Conservation (phyloP, 176 grass and related monocot genomes). For the Raddia guianensis region DNA sequence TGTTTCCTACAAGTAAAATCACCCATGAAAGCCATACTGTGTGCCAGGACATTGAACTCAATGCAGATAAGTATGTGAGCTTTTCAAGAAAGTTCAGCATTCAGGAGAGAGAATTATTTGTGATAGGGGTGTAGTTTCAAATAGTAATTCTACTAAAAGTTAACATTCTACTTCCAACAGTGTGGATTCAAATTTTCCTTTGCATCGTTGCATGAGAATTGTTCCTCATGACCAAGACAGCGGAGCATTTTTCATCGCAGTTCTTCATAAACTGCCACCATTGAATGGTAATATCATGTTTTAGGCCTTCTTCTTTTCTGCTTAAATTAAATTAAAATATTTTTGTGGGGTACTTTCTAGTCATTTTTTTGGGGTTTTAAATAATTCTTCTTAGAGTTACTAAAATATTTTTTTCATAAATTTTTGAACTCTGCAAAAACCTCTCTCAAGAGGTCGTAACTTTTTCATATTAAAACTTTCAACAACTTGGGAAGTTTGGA, state of each 20-base stretch:
- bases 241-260: constrained; percentile 94
- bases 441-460: no score
- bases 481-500: no score
- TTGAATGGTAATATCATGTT: constrained; percentile 57
- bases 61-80: constrained; percentile 10
- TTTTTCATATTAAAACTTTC: no score
- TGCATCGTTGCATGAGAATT: constrained; percentile 84
- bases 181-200: constrained; percentile 61
- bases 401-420: no score
- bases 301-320: background rate
- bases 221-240: constrained; percentile 92
- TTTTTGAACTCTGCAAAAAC: no score
- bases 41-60: constrained; percentile 26
- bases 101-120: constrained; percentile 29
- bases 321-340: no score
- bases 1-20: constrained; percentile 80
- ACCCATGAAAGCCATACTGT: constrained; percentile 26
- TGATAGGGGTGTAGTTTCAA: constrained; percentile 36
- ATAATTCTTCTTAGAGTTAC: no score
- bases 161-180: background rate
- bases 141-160: background rate
- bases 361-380: no score
- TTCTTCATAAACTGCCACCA: constrained; percentile 71
- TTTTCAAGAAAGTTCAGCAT: constrained; percentile 29
- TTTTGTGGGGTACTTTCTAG: no score